Conservation (phyloP, 768 basidiomycete species). For the Ramaria sp. region DNA sequence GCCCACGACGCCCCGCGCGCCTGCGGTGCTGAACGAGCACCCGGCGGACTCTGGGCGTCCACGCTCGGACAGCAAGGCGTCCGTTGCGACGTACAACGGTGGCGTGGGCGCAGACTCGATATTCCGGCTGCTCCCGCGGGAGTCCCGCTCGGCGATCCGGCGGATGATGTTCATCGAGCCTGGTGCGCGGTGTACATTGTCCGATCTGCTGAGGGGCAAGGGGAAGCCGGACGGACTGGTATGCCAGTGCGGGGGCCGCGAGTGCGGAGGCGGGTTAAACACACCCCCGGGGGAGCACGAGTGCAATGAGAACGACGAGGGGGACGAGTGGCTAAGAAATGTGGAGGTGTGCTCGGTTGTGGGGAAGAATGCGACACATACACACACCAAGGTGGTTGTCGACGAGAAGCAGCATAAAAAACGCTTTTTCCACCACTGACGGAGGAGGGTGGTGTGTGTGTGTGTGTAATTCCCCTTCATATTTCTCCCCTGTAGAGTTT, state of each 20-base stretch:
- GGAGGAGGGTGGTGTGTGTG: too few relatives aligned
- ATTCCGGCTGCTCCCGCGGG: slow-evolving; percentile 90
- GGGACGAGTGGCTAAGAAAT: slow-evolving; percentile 80
- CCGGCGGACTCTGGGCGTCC: not conserved
- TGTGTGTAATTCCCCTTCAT: slow-evolving; percentile 8
- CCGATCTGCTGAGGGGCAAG: slow-evolving; percentile 76
- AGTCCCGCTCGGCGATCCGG: slow-evolving; percentile 79
- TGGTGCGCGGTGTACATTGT: slow-evolving; percentile 78
- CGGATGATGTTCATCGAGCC: slow-evolving; percentile 94
- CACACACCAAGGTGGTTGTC: slow-evolving; percentile 60
- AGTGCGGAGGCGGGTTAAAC: slow-evolving; percentile 29
- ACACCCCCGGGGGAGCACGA: slow-evolving; percentile 39
- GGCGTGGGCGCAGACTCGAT: slow-evolving; percentile 83
- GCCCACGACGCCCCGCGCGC: slow-evolving; percentile 6
- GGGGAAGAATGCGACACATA: slow-evolving; percentile 39
- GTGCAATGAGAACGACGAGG: slow-evolving; percentile 62
- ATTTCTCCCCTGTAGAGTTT: not conserved
- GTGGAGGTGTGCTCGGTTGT: slow-evolving; percentile 55
- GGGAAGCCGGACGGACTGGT: slow-evolving; percentile 67
- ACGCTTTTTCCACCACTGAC: slow-evolving; percentile 50
- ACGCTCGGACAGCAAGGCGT: slow-evolving; percentile 1
- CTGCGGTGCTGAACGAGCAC: not conserved
- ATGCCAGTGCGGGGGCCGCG: slow-evolving; percentile 56
- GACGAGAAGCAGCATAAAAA: slow-evolving; percentile 68
- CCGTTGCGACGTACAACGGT: slow-evolving; percentile 12